phyloP scores from a whole-genome alignment of 2,329 filamentous ascomycete genomes.

The Phoma herbarum region DNA sequence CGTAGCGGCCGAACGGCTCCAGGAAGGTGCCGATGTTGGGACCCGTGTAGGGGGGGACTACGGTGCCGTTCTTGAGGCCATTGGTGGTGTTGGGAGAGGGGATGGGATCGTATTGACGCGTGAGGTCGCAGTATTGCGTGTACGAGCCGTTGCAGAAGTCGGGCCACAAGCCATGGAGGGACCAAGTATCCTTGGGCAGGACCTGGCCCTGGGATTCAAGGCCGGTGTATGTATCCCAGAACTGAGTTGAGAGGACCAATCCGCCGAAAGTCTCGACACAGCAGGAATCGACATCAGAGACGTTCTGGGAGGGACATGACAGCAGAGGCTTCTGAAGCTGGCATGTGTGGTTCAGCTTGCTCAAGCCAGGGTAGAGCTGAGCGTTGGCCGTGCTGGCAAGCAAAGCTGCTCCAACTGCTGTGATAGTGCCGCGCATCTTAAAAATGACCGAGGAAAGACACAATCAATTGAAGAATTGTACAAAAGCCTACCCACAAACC shows the following conservation, averaged over 20 bases:
- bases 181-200: conserved; percentile 66
- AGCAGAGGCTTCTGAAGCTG: conserved; percentile 52
- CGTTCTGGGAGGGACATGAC: conserved; percentile 45
- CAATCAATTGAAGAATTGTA: conserved; percentile 11
- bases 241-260: conserved; percentile 68
- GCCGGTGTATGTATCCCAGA: conserved; percentile 72
- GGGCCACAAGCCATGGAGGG: conserved; percentile 61
- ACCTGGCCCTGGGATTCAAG: conserved; percentile 66
- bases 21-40: conserved; percentile 67
- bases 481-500: conserved; percentile 20
- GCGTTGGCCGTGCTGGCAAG: conserved; percentile 41
- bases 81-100: conserved; percentile 71
- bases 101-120: conserved; percentile 69
- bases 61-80: conserved; percentile 60
- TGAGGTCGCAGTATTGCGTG: conserved; percentile 73
- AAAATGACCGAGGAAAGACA: conserved; percentile 5
- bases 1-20: conserved; percentile 64
- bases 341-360: conserved; percentile 66
- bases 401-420: conserved; percentile 30
- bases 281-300: conserved; percentile 64
- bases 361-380: conserved; percentile 58
- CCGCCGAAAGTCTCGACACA: conserved; percentile 72
- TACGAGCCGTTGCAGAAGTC: conserved; percentile 56
- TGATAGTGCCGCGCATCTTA: conserved; percentile 35
- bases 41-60: conserved; percentile 67